A percentile compares a stretch with the other conserved stretches of the same genome.
Conservation (phyloP, 2,329 filamentous ascomycete species). For the Talaromyces funiculosus region DNA sequence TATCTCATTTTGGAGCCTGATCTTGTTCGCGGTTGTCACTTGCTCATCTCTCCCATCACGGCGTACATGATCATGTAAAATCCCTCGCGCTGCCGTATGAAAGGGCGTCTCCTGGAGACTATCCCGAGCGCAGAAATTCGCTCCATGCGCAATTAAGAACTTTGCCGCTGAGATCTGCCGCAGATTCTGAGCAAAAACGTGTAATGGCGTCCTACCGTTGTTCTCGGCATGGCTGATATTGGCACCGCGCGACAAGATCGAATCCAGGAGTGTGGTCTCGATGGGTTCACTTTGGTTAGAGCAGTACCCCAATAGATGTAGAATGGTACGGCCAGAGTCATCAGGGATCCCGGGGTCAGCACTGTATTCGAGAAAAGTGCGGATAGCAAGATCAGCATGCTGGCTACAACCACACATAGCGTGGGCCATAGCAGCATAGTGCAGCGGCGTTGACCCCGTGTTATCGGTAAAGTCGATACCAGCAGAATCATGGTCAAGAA, state of each 20-base stretch:
- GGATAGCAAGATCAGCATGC: not conserved
- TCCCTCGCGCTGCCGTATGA: not conserved
- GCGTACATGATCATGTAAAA: not conserved
- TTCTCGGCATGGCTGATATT: not conserved
- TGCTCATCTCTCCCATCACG: not conserved
- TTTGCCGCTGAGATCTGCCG: not conserved
- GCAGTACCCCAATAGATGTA: not conserved
- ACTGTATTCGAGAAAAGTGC: not conserved
- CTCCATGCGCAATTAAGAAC: not conserved
- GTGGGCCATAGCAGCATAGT: not conserved
- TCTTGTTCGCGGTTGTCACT: not conserved
- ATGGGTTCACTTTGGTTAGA: not conserved
- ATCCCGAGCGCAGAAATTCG: not conserved
- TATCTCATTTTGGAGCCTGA: not conserved
- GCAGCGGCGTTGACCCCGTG: not conserved
- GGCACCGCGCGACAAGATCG: not conserved
- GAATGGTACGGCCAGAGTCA: not conserved
- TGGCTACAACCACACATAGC: not conserved
- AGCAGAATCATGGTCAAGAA: not conserved
- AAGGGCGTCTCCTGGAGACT: not conserved
- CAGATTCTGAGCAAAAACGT: not conserved
- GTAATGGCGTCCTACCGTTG: not conserved
- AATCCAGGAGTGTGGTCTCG: not conserved
- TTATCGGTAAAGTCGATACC: not conserved
- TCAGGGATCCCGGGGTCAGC: not conserved